Evolutionary conservation across 129 eudicot genomes (phyloP), one percentile per base, ranked within the genome.

Genomic region (Chrysanthemum lavandulifolium): DNA sequence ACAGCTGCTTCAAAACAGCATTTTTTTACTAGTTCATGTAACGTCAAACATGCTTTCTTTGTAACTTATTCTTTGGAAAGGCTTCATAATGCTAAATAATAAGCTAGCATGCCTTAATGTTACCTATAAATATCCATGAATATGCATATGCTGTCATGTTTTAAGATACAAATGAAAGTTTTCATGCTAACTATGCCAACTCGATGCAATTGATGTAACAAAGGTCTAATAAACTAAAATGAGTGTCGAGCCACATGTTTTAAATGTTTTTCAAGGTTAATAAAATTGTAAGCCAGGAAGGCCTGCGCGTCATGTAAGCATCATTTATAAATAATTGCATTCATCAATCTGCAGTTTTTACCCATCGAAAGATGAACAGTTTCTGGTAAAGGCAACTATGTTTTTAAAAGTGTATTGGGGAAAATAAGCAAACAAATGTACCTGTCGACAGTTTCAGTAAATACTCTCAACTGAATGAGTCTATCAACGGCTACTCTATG

Each of bases 401-500:
- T 1, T 40, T 40, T 40, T 40, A 40, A 40, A 40, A 40, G 47
- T 40, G 47, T 7, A 40, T 6, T 40, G 47, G 47, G 43, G 47
- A 40, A 63, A 64, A 64, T 5, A 29, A 1, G 65, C 40, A 13
- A 60, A 45, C 19, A 3, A 23, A 47, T 65, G 54, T 83, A 93
- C 98, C 96, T 87, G 49, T 89, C 98, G 68, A 77, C 85, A 75
- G 82, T 77, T 84, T 93, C 92, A 62, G 84, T 84, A 67, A 93
- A 78, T 36, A 93, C 71, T 79, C 98, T 89, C 82, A 93, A 78
- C 76, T 93, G 98, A 74, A 89, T 67, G 79, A 93, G 83, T 68
- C 88, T 84, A 78, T 93, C 98, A 80, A 93, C 73, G 23, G 98
- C 95, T 16, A 85, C 92, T 75, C 85, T 89, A 75, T 93, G 96